Evolutionary conservation across 2,329 filamentous ascomycete species (phyloP).

Genomic region (Fusarium sp.): DNA sequence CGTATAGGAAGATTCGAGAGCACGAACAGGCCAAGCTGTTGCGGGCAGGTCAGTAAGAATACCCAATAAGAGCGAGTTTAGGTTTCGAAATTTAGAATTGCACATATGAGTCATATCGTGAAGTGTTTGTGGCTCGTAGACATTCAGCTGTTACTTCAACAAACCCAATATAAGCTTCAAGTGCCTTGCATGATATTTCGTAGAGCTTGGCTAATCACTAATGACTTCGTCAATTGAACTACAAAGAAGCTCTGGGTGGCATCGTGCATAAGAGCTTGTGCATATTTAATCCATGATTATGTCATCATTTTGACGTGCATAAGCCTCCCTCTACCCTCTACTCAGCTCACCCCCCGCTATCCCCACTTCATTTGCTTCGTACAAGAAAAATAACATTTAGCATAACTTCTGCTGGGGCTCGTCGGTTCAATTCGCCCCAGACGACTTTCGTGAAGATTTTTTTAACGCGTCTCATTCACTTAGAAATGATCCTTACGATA

Average conservation of each 20-base stretch:
- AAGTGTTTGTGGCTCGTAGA: neutral
- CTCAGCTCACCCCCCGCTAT: slow-evolving; percentile 27
- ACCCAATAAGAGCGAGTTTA: slow-evolving; percentile 8
- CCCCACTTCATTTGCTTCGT: slow-evolving; percentile 38
- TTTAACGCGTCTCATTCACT: slow-evolving; percentile 28
- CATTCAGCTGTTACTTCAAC: neutral
- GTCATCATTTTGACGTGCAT: slow-evolving; percentile 27
- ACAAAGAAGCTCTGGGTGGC: neutral
- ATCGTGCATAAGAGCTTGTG: neutral
- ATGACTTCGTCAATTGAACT: neutral
- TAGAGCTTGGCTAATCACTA: neutral
- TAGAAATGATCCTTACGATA: slow-evolving; percentile 45
- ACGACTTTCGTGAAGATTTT: slow-evolving; percentile 35
- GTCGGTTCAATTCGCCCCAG: slow-evolving; percentile 47
- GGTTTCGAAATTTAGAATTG: neutral
- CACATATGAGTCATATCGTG: neutral
- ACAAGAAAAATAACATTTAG: slow-evolving; percentile 34
- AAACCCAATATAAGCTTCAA: neutral
- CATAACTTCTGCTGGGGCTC: slow-evolving; percentile 33
- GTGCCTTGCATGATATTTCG: neutral
- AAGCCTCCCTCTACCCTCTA: slow-evolving; percentile 15
- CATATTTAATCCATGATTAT: slow-evolving; percentile 24
- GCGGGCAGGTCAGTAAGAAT: slow-evolving; percentile 12
- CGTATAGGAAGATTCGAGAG: slow-evolving; percentile 54
- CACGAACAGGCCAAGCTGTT: slow-evolving; percentile 52